Base-by-base conservation (phyloP, 305 asterid species). In the Striga hermonthica region DNA sequence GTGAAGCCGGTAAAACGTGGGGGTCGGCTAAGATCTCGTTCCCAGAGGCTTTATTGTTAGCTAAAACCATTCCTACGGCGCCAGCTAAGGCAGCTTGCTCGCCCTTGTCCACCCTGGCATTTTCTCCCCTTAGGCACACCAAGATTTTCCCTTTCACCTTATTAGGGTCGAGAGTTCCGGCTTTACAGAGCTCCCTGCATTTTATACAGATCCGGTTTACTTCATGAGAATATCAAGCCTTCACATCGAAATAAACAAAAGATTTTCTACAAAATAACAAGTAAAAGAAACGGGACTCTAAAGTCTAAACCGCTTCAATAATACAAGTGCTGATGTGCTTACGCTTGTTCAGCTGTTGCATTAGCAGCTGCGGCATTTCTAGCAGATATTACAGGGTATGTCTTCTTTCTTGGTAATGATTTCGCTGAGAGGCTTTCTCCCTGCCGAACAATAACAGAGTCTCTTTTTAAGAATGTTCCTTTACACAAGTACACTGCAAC, bases 71-170 rank as follows among this genome's bases (percentile, higher is more conserved):
- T 67, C 94, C 98, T 1, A 77, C 90, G 4, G 96, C 98, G 57
- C 97, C 98, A 13, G 80, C 94, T 58, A 78, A 62, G 6, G 81
- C 83, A 31, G 95, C 89, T 74, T 92, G 91, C 68, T 83, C 82
- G 9, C 98, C 96, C 75, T 90, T 92, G 82, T 90, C 97, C 11
- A 90, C 96, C n/a, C 97, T 76, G 2, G 89, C 86, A 57, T 74
- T 92, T 45, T 54, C 86, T 44, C 98, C 98, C 38, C 97, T 76
- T 13, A 90, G 75, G 70, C 98, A 92, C 4, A 86, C 94, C 79
- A 92, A 41, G 72, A 92, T 90, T 72, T 84, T 90, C 60, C 95
- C 97, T 72, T 84, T 86, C 72, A 64, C 91, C 76, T 86, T 92
- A 5, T 40, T 49, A 4, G 84, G 95, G 68, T 92, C 91, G 78